These are phyloP conservation scores for Agrostemma githago DNA, from an alignment of 148 eudicot genomes.

Conservation along the genomic window DNA sequence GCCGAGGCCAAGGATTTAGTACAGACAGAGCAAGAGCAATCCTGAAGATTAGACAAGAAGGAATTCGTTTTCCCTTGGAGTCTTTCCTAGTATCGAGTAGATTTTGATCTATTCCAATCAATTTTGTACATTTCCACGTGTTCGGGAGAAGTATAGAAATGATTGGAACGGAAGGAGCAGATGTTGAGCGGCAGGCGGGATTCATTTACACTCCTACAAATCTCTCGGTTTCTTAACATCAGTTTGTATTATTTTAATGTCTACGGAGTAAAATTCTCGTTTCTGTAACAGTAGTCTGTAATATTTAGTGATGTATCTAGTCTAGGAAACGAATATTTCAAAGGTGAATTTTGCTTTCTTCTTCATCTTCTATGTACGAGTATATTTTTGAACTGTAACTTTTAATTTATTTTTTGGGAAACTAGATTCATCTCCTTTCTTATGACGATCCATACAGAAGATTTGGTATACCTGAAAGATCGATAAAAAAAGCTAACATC, in stretches of 20 bases:
- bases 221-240: neutral
- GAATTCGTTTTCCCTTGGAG: too few relatives aligned
- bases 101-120: too few relatives aligned
- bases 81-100: neutral
- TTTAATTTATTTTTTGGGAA: too few relatives aligned
- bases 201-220: neutral
- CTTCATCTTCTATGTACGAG: neutral
- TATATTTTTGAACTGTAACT: slow-evolving; percentile 12
- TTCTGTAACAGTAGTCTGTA: neutral
- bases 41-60: slow-evolving; percentile 2
- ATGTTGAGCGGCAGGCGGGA: too few relatives aligned
- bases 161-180: neutral
- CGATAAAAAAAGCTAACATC: too few relatives aligned
- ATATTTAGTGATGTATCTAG: neutral
- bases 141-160: too few relatives aligned
- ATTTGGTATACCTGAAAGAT: too few relatives aligned
- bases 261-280: too few relatives aligned
- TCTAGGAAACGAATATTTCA: neutral
- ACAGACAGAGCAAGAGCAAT: slow-evolving; percentile 15
- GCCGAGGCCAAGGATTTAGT: slow-evolving; percentile 22
- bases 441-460: too few relatives aligned
- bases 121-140: slow-evolving; percentile 3
- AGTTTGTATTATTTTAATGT: too few relatives aligned
- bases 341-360: neutral
- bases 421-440: too few relatives aligned